These are phyloP conservation scores for Artomyces pyxidatus DNA, from an alignment of 768 basidiomycete species.

Conservation along the genomic window DNA sequence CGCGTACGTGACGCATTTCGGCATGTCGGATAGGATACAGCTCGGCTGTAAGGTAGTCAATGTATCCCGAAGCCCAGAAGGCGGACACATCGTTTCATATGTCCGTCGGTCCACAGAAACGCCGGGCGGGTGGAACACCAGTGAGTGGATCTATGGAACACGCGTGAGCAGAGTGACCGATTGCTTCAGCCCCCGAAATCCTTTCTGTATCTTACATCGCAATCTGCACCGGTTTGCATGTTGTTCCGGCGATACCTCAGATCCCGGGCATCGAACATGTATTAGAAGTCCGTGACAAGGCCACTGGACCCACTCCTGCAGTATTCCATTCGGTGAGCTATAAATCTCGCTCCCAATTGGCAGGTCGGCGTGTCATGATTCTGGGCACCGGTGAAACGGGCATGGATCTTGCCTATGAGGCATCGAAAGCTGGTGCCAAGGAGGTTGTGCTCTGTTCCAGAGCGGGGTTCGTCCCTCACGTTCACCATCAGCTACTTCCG, in stretches of 20 bases:
- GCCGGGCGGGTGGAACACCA: slow-evolving; percentile 22
- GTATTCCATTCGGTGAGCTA: slow-evolving; percentile 45
- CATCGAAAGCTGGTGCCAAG: slow-evolving; percentile 41
- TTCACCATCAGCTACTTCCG: neutral
- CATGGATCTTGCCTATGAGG: slow-evolving; percentile 48
- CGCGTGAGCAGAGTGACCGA: neutral
- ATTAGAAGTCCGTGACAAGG: slow-evolving; percentile 11
- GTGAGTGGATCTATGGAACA: slow-evolving; percentile 16
- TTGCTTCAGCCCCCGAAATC: slow-evolving; percentile 19
- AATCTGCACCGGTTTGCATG: slow-evolving; percentile 50
- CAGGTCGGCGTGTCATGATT: slow-evolving; percentile 41
- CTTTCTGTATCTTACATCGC: slow-evolving; percentile 35
- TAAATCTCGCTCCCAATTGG: slow-evolving; percentile 38
- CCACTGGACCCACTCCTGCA: slow-evolving; percentile 16
- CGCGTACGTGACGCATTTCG: slow-evolving; percentile 36
- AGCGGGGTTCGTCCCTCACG: slow-evolving; percentile 28
- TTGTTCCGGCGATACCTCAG: slow-evolving; percentile 40
- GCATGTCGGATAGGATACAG: slow-evolving; percentile 29
- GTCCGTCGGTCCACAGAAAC: slow-evolving; percentile 18
- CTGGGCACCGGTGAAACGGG: slow-evolving; percentile 58
- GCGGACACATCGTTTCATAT: slow-evolving; percentile 33
- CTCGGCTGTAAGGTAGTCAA: slow-evolving; percentile 31
- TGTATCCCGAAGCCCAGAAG: slow-evolving; percentile 24
- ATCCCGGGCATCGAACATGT: slow-evolving; percentile 42
- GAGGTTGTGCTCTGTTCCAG: slow-evolving; percentile 47